Percentiles rank a stretch among this genome's conserved stretches.
phyloP scores from a whole-genome alignment of 179 eudicot genomes.

The Kewa caespitosa region DNA sequence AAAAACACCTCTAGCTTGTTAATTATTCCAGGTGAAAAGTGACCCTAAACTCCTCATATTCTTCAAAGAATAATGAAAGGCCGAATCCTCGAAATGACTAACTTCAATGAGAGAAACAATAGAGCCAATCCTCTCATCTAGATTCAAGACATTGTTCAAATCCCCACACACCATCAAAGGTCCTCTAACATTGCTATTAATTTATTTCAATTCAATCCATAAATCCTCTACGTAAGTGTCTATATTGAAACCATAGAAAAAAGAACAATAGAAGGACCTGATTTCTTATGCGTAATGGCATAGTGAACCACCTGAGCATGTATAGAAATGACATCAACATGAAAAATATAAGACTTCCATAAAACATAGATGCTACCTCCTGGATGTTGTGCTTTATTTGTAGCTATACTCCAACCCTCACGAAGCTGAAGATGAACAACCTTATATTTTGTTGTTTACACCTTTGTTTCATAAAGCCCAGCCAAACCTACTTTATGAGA shows the following conservation, averaged over 20 bases:
- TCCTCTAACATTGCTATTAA: neutral
- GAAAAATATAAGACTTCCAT: neutral
- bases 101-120: neutral
- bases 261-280: neutral
- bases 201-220: neutral
- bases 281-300: neutral
- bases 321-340: neutral
- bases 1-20: neutral
- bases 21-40: neutral
- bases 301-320: neutral
- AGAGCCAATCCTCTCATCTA: neutral
- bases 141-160: neutral
- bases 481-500: neutral
- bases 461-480: neutral
- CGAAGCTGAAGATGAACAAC: neutral
- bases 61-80: neutral
- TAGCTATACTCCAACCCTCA: neutral
- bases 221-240: neutral
- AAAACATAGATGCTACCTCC: neutral
- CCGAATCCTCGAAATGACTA: neutral
- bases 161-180: neutral
- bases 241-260: slow-evolving; percentile 1
- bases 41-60: neutral
- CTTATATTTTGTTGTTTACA: too few relatives aligned
- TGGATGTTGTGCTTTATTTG: neutral